Evolutionary conservation across 164 flowering plant species (phyloP).

Genomic region (Magnolia changhungtana): DNA sequence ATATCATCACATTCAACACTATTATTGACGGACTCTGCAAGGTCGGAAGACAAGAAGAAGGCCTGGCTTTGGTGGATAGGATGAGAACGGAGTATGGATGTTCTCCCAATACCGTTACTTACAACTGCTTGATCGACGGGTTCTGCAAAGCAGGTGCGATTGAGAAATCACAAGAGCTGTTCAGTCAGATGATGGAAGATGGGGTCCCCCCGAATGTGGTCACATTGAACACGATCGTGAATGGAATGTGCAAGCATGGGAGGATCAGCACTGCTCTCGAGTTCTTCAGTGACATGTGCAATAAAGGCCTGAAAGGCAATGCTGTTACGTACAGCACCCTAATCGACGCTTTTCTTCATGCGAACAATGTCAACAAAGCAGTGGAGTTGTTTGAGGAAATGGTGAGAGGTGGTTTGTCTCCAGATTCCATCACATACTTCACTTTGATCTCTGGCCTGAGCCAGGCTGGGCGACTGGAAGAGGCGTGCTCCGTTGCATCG

Average conservation of each 20-base stretch:
- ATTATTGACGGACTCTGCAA: constrained; percentile 84
- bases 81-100: constrained; percentile 43
- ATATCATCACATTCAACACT: constrained; percentile 59
- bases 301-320: constrained; percentile 55
- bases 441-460: constrained; percentile 63
- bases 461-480: constrained; percentile 60
- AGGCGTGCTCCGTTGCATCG: constrained; percentile 41
- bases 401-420: constrained; percentile 29
- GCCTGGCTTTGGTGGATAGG: constrained; percentile 38
- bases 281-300: constrained; percentile 44
- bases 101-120: constrained; percentile 52
- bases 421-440: constrained; percentile 65
- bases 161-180: constrained; percentile 45
- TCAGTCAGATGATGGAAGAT: constrained; percentile 46
- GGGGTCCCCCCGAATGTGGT: constrained; percentile 42
- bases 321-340: constrained; percentile 51
- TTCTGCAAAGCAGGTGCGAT: constrained; percentile 70
- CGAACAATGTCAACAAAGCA: constrained; percentile 57
- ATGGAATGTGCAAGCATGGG: constrained; percentile 74
- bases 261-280: constrained; percentile 56
- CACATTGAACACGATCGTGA: constrained; percentile 58
- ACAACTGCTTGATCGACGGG: constrained; percentile 72
- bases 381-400: constrained; percentile 59
- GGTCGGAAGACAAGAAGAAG: constrained; percentile 76
- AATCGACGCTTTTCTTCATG: constrained; percentile 60